Evolutionary conservation across 805 yeast genomes (phyloP), one percentile per base, ranked within the genome.

Genomic region (Saccharomycopsis sp.): DNA sequence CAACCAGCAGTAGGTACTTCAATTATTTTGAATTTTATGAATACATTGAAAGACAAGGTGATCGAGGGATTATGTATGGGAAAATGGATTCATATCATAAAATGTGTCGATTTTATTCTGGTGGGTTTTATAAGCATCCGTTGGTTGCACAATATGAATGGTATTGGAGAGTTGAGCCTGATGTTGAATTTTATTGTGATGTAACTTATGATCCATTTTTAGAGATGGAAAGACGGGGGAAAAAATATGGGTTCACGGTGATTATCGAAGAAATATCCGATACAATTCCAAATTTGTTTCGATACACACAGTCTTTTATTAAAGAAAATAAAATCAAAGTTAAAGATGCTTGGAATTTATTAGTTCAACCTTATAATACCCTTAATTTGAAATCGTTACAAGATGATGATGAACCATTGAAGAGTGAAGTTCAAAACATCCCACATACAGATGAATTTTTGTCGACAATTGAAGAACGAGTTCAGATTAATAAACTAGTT

Each of bases 101-200:
- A 57, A 90, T 90, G 97, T 90, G 97, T 60, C 72, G 96, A n/a
- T 89, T 81, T 59, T 86, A 85, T 58, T 78, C 94, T 0, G 95
- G 96, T 1, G 69, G 70, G 46, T 90, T 90, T 58, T 86, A 76
- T 64, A 75, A 80, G 48, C 96, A 90, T 60, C 84, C 83, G 4
- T 58, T 85, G 51, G 81, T 90, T 35, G 62, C 63, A 41, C 72
- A 77, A 48, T 71, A 78, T 45, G 87, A 88, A 50, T 90, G 96
- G 94, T 90, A 88, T 64, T 89, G 97, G 96, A 72, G 97, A 45
- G 87, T 93, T 9, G 98, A 93, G 61, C 97, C 97, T 2, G 83
- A 83, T 52, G 93, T 90, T 33, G 81, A 85, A 53, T 87, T 86
- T 58, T 87, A 72, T 59, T 90, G 98, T 63, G 97, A 90, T 60